Conservation (phyloP, 306 rosid genomes). For the Prunus dulcis region DNA sequence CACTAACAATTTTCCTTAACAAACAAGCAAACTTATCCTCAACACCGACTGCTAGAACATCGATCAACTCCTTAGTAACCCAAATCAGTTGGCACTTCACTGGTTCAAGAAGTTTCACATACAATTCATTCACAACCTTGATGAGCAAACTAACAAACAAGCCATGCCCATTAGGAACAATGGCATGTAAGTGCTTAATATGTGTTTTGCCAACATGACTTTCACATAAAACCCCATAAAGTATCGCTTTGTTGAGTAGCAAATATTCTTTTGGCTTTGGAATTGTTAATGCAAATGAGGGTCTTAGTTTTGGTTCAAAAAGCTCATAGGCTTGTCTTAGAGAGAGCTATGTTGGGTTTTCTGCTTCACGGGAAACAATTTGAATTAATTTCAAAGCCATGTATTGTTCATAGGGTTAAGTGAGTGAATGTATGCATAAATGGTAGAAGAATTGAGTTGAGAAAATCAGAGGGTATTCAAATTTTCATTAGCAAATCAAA, state of each 20-base stretch:
- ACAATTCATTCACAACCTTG: conserved; percentile 43
- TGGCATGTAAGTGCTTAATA: conserved; percentile 71
- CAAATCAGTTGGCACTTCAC: conserved; percentile 56
- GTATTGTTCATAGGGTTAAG: not conserved
- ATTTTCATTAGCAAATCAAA: too few relatives aligned
- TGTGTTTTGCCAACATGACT: conserved; percentile 55
- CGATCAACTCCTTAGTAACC: conserved; percentile 45
- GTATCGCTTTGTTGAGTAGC: conserved; percentile 58
- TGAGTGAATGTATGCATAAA: not conserved
- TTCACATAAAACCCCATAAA: conserved; percentile 55
- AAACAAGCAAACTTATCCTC: conserved; percentile 16
- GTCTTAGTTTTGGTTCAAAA: conserved; percentile 51
- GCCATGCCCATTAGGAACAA: conserved; percentile 63
- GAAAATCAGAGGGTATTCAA: too few relatives aligned
- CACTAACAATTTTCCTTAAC: conserved; percentile 42
- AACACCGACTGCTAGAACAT: conserved; percentile 46
- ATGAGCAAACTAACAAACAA: conserved; percentile 38
- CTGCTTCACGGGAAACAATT: conserved; percentile 37
- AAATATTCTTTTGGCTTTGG: conserved; percentile 50
- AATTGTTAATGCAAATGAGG: conserved; percentile 56
- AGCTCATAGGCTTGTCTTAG: conserved; percentile 50
- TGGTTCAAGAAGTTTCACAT: conserved; percentile 46
- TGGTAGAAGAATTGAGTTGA: not conserved
- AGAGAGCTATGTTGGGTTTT: conserved; percentile 45
- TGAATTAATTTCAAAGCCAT: conserved; percentile 40